phyloP scores from a whole-genome alignment of 169 alveolate genomes.

The Neospora caninum region DNA sequence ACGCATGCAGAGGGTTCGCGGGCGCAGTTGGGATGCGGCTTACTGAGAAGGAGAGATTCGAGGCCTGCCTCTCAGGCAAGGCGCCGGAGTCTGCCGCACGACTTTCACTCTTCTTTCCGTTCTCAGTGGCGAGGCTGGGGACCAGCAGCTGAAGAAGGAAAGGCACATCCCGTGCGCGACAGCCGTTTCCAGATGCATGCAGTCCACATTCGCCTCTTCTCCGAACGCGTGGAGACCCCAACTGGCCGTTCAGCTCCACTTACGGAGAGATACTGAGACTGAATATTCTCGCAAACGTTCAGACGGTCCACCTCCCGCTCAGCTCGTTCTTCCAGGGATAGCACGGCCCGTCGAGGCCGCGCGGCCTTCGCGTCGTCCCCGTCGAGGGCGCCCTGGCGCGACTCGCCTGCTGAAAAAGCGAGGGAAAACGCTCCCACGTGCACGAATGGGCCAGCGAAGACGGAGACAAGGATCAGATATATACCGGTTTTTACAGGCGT shows the following conservation, averaged over 20 bases:
- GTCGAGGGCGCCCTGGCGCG: background rate
- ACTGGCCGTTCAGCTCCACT: background rate
- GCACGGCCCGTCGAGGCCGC: too few species aligned
- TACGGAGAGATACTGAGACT: constrained; percentile 1
- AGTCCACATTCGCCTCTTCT: too few species aligned
- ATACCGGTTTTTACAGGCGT: background rate
- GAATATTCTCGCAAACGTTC: background rate
- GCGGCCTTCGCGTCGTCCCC: background rate
- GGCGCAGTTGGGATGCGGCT: background rate
- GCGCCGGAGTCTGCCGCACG: background rate
- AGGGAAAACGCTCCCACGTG: too few species aligned
- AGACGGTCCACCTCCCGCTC: constrained; percentile 3
- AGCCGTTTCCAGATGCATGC: too few species aligned
- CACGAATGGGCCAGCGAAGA: background rate
- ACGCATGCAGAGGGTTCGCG: too few species aligned
- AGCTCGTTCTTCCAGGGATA: background rate
- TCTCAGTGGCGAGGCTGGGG: background rate
- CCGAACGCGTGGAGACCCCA: too few species aligned
- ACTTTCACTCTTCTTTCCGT: background rate
- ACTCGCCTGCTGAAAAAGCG: too few species aligned
- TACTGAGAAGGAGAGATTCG: background rate
- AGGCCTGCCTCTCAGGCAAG: background rate
- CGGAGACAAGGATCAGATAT: background rate
- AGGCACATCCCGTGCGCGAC: too few species aligned
- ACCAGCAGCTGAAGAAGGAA: too few species aligned